Evolutionary conservation across 495 filamentous ascomycete species (phyloP).

Genomic region (Penicillium goetzii): DNA sequence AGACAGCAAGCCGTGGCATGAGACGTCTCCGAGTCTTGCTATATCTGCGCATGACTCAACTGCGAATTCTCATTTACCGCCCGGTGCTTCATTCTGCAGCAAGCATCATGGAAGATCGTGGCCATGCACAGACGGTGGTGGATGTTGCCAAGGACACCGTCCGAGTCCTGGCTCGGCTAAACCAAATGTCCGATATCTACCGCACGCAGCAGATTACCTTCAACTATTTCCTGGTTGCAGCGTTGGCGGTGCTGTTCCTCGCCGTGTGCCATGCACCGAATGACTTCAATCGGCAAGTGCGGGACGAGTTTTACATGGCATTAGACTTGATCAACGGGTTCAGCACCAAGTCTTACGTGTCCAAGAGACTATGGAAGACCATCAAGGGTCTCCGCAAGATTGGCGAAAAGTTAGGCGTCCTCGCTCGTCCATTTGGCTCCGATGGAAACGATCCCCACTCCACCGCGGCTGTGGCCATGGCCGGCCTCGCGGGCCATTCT

Average conservation of each 20-base stretch:
- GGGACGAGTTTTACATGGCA: conserved; percentile 87
- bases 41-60: conserved; percentile 77
- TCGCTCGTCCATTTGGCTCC: conserved; percentile 46
- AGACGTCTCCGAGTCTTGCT: conserved; percentile 58
- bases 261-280: conserved; percentile 81
- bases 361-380: conserved; percentile 79
- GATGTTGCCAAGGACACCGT: conserved; percentile 82
- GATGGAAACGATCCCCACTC: conserved; percentile 62
- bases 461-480: conserved; percentile 72
- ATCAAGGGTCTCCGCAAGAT: conserved; percentile 79
- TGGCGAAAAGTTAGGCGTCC: conserved; percentile 77
- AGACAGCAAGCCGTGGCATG: conserved; percentile 50
- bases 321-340: conserved; percentile 81
- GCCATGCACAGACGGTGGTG: conserved; percentile 70
- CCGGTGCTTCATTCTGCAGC: conserved; percentile 77
- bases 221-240: conserved; percentile 84
- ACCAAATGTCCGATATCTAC: conserved; percentile 81
- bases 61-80: conserved; percentile 80
- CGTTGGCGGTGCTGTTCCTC: conserved; percentile 80
- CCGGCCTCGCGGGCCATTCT: conserved; percentile 70
- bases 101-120: conserved; percentile 72
- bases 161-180: conserved; percentile 70
- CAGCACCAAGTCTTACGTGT: conserved; percentile 76
- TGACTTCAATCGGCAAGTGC: conserved; percentile 71
- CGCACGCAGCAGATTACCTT: conserved; percentile 78